phyloP scores from a whole-genome alignment of 2,329 filamentous ascomycete species.

The Fonsecaea pugnacius region DNA sequence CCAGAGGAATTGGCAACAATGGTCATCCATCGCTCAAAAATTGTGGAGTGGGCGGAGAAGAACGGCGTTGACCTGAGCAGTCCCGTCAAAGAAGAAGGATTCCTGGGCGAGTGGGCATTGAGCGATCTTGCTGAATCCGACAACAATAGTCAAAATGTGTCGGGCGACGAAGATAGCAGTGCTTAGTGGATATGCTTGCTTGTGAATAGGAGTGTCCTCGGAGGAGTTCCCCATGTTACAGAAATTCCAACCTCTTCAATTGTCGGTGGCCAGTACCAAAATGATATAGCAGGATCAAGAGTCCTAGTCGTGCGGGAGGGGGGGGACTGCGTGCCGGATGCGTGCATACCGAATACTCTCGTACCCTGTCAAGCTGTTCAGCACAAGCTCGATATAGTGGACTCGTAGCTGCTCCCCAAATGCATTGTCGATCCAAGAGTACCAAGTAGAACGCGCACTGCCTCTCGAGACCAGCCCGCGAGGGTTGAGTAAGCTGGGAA shows the following conservation, averaged over 20 bases:
- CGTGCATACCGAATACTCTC: neutral
- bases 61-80: slow-evolving; percentile 67
- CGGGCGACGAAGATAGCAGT: slow-evolving; percentile 15
- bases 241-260: neutral
- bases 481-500: neutral
- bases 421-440: neutral
- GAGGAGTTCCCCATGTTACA: neutral
- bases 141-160: slow-evolving; percentile 17
- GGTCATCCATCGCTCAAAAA: slow-evolving; percentile 60
- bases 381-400: neutral
- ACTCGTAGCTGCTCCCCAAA: neutral
- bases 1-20: slow-evolving; percentile 42
- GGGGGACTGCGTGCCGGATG: neutral
- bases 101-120: slow-evolving; percentile 67
- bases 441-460: neutral
- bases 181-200: neutral
- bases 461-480: neutral
- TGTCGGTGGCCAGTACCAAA: neutral
- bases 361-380: neutral
- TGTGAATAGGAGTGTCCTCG: neutral
- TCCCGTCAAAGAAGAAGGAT: slow-evolving; percentile 74
- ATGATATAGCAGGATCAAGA: neutral
- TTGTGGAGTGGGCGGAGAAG: slow-evolving; percentile 69
- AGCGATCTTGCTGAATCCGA: slow-evolving; percentile 35
- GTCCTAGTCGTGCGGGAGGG: neutral